phyloP scores from a whole-genome alignment of 192 early-diverging fungal genomes.

The Glomus cerebriforme region DNA sequence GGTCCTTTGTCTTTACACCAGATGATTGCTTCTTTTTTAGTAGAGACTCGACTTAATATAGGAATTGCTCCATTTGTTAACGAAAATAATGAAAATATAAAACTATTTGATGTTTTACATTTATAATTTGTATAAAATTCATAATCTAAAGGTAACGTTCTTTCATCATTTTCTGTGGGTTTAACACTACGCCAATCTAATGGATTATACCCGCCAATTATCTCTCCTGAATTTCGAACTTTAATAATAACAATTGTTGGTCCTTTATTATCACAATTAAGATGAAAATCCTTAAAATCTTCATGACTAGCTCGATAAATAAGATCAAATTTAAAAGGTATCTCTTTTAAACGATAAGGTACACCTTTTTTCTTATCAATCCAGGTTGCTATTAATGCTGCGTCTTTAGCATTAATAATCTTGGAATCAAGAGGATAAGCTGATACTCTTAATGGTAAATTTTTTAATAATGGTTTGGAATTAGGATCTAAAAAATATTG shows the following conservation, averaged over 20 bases:
- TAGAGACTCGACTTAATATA: not conserved
- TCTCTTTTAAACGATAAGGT: not conserved
- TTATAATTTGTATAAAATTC: no score
- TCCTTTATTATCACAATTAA: not conserved
- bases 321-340: not conserved
- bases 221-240: not conserved
- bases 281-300: not conserved
- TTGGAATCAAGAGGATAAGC: not conserved
- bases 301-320: not conserved
- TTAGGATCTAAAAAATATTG: not conserved
- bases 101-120: not conserved
- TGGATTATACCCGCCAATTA: constrained; percentile 6
- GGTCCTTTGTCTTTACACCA: not conserved
- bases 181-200: not conserved
- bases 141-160: not conserved
- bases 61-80: not conserved
- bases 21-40: constrained; percentile 1
- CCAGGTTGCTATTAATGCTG: constrained; percentile 1
- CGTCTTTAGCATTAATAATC: constrained; percentile 2
- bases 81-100: constrained; percentile 17
- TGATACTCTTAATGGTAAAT: not conserved
- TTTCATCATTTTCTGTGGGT: not conserved
- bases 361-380: not conserved
- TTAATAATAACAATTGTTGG: not conserved
- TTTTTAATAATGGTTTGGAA: not conserved